Evolutionary conservation across 352 stramenopile genomes (phyloP).

Genomic region (Sclerospora graminicola): DNA sequence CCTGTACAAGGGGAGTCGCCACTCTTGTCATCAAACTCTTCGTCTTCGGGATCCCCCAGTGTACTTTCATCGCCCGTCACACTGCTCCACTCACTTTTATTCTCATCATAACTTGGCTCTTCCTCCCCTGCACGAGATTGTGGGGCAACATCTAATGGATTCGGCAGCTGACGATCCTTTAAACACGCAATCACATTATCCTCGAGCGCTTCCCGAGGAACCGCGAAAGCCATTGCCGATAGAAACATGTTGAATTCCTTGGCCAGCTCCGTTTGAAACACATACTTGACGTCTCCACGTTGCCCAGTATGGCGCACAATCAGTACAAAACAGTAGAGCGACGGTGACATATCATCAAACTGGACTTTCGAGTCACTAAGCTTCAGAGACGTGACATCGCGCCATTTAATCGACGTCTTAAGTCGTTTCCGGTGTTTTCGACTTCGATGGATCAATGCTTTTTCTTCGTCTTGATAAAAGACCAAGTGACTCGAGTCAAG

Average conservation of each 20-base stretch:
- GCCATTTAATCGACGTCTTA: conserved; percentile 67
- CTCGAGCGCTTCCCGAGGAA: conserved; percentile 50
- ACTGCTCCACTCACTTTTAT: conserved; percentile 76
- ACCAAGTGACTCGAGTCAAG: conserved; percentile 59
- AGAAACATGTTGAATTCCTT: conserved; percentile 80
- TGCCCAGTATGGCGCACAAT: conserved; percentile 40
- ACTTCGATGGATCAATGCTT: conserved; percentile 68
- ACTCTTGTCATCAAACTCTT: conserved; percentile 54
- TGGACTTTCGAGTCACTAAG: conserved; percentile 68
- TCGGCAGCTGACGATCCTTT: conserved; percentile 48
- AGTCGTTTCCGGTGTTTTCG: conserved; percentile 64
- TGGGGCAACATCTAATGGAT: conserved; percentile 32
- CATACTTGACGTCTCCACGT: conserved; percentile 56
- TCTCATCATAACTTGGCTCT: conserved; percentile 37
- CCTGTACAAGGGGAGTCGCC: conserved; percentile 54
- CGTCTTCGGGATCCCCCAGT: conserved; percentile 66
- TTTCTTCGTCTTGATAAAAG: conserved; percentile 78
- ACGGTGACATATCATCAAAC: conserved; percentile 75
- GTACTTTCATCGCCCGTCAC: conserved; percentile 78
- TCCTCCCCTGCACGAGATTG: conserved; percentile 21
- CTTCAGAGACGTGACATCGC: conserved; percentile 44
- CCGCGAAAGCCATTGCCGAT: conserved; percentile 50
- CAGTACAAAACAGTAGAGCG: conserved; percentile 73
- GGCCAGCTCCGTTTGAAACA: conserved; percentile 61
- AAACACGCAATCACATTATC: conserved; percentile 53